Evolutionary conservation across 176 grass and related monocot genomes (phyloP).

Genomic region (Otatea glauca): DNA sequence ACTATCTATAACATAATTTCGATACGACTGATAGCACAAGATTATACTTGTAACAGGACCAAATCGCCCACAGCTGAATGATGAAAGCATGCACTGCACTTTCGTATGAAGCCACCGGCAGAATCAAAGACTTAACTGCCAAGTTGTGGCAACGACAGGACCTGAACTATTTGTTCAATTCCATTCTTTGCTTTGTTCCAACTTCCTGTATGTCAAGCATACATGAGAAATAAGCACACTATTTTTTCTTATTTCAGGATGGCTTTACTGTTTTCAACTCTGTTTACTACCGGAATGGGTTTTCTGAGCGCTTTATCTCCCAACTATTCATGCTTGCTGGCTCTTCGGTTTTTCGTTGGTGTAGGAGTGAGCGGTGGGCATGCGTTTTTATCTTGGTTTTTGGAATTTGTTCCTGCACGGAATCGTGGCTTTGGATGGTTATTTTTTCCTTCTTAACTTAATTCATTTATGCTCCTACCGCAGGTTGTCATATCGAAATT

Average conservation of each 20-base stretch:
- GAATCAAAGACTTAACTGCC: background rate
- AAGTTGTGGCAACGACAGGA: background rate
- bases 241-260: conserved; percentile 56
- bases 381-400: conserved; percentile 76
- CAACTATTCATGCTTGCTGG: conserved; percentile 62
- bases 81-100: background rate
- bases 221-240: background rate
- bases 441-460: conserved; percentile 45
- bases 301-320: conserved; percentile 66
- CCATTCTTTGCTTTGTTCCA: background rate
- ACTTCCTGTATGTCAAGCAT: background rate
- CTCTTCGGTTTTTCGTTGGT: conserved; percentile 64
- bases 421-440: conserved; percentile 68
- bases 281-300: conserved; percentile 62
- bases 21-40: too few relatives aligned
- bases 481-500: too few relatives aligned
- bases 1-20: too few relatives aligned
- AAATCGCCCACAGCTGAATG: background rate
- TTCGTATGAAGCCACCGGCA: background rate
- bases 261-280: conserved; percentile 64
- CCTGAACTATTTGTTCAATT: background rate
- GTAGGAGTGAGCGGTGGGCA: conserved; percentile 63
- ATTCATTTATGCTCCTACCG: too few relatives aligned
- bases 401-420: conserved; percentile 70
- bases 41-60: background rate